Conservation (phyloP, 768 basidiomycete genomes). For the Rhodotorula babjevae region DNA sequence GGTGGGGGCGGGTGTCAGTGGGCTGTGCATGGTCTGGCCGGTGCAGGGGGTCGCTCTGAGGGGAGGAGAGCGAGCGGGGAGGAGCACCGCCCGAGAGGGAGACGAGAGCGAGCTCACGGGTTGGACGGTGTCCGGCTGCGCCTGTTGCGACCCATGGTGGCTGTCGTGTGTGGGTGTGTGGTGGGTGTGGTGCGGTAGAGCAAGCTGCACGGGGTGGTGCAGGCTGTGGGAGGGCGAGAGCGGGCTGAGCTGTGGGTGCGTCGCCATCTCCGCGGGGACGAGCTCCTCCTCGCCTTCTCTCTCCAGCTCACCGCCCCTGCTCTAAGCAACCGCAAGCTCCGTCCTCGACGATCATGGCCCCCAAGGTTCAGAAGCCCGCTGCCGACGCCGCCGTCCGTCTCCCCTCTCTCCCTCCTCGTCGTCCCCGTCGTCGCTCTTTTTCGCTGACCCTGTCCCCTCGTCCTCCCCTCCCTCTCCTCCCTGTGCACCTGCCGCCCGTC, state of each 20-base stretch:
- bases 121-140: conserved; percentile 33
- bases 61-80: too few relatives aligned
- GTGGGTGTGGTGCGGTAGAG: background rate
- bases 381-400: background rate
- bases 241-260: background rate
- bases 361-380: conserved; percentile 10
- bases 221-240: too few relatives aligned
- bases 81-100: background rate
- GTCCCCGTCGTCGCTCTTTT: background rate
- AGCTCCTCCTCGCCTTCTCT: background rate
- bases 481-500: too few relatives aligned
- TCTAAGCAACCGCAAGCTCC: background rate
- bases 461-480: background rate
- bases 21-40: background rate
- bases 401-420: background rate
- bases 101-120: conserved; percentile 20
- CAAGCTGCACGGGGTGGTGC: background rate
- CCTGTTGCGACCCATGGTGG: conserved; percentile 32
- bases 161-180: background rate
- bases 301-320: background rate
- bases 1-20: background rate
- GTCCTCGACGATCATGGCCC: conserved; percentile 13
- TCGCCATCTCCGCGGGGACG: background rate
- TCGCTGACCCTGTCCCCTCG: background rate
- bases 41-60: background rate